These are phyloP conservation scores for Lunasporangiospora selenospora DNA, from an alignment of 192 early-diverging fungal genomes.

Conservation along the genomic window DNA sequence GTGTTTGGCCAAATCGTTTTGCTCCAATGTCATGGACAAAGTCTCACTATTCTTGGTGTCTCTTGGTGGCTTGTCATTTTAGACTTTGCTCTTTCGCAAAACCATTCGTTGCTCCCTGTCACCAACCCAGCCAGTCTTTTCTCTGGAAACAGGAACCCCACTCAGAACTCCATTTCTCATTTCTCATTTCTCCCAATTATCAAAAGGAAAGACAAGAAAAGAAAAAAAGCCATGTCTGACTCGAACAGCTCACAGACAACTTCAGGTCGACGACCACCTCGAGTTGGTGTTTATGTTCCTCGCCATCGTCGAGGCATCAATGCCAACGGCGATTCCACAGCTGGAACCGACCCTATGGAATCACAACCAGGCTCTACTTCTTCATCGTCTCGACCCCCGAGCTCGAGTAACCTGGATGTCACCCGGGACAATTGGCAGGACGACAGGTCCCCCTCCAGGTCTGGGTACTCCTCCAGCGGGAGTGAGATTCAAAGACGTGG, in stretches of 20 bases:
- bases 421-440: conserved; percentile 12
- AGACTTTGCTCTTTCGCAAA: too few species aligned
- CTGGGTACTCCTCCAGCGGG: conserved; percentile 9
- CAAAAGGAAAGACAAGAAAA: too few species aligned
- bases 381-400: background rate
- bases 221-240: conserved; percentile 36
- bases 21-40: too few species aligned
- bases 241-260: background rate
- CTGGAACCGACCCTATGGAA: background rate
- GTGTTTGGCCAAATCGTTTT: too few species aligned
- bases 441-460: background rate
- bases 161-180: too few species aligned
- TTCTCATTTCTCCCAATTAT: too few species aligned
- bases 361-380: conserved; percentile 1
- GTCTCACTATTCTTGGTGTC: too few species aligned
- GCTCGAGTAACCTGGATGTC: background rate
- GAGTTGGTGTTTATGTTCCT: conserved; percentile 40
- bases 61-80: too few species aligned
- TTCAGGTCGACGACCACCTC: conserved; percentile 8
- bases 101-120: too few species aligned
- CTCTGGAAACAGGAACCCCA: too few species aligned
- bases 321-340: background rate
- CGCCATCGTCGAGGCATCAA: conserved; percentile 29
- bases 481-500: conserved; percentile 28
- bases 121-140: too few species aligned